Percentiles rank a stretch among this genome's conserved stretches.
These are phyloP conservation scores for Parsonsia alboflavescens DNA, from an alignment of 257 asterid genomes.

Conservation along the genomic window DNA sequence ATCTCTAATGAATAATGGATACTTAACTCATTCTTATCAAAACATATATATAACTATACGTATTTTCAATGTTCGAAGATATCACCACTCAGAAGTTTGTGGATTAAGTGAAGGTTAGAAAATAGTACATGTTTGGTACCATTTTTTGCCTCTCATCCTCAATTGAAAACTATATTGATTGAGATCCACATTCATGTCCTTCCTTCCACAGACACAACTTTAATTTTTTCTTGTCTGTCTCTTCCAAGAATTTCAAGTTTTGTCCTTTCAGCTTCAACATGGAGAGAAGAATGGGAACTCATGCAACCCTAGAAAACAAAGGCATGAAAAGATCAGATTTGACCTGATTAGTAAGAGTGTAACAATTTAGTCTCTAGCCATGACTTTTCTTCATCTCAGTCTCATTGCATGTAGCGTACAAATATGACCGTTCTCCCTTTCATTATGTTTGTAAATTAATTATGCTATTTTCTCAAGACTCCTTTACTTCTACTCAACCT, in stretches of 20 bases:
- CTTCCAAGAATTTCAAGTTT: neutral
- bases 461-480: too few species aligned
- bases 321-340: constrained; percentile 2
- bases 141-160: neutral
- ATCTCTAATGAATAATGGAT: too few species aligned
- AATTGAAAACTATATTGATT: neutral
- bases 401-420: neutral
- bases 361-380: neutral
- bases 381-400: neutral
- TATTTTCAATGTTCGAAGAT: too few species aligned
- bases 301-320: neutral
- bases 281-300: neutral
- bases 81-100: too few species aligned
- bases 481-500: too few species aligned
- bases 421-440: neutral
- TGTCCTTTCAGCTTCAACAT: neutral
- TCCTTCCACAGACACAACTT: neutral
- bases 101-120: too few species aligned
- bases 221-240: neutral
- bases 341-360: neutral
- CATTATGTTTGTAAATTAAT: neutral
- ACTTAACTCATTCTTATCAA: too few species aligned
- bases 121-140: too few species aligned
- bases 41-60: too few species aligned
- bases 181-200: neutral